These are phyloP conservation scores for Mycena alexandri DNA, from an alignment of 768 basidiomycete species.

Conservation along the genomic window DNA sequence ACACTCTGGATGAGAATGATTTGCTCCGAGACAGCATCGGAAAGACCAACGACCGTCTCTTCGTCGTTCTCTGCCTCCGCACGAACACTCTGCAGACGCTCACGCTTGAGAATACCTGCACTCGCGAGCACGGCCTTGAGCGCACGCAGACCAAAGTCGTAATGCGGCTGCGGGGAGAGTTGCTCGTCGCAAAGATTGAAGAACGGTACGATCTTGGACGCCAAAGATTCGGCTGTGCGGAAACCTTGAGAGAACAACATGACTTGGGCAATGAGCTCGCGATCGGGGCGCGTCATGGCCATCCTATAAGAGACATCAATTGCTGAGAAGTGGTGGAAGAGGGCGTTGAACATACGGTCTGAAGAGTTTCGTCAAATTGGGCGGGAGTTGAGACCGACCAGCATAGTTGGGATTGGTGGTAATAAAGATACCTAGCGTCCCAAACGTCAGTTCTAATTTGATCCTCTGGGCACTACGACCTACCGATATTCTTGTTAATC, in stretches of 20 bases:
- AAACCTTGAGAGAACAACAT: constrained; percentile 99
- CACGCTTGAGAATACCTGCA: constrained; percentile 97
- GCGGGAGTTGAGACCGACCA: constrained; percentile 91
- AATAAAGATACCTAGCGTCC: constrained; percentile 87
- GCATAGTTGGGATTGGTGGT: constrained; percentile 99
- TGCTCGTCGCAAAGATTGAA: constrained; percentile 99
- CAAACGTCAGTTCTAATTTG: constrained; percentile 16
- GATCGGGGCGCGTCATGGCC: constrained; percentile 99
- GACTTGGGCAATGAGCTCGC: constrained; percentile 98
- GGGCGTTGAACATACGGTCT: constrained; percentile 74
- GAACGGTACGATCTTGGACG: constrained; percentile 98
- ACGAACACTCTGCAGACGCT: constrained; percentile 73
- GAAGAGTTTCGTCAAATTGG: constrained; percentile 93
- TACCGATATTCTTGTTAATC: constrained; percentile 94
- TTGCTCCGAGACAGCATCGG: constrained; percentile 86
- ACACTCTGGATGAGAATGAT: constrained; percentile 99
- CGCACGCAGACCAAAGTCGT: constrained; percentile 98
- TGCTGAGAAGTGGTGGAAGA: neutral
- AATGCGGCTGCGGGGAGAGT: constrained; percentile 96
- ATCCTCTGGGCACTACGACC: constrained; percentile 26
- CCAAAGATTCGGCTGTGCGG: constrained; percentile 96
- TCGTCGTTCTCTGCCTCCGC: constrained; percentile 53
- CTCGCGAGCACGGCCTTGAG: constrained; percentile 96
- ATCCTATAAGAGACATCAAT: constrained; percentile 66
- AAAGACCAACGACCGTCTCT: constrained; percentile 65